Evolutionary conservation across 495 filamentous ascomycete species (phyloP).

Genomic region (Parathielavia hyrcaniae): DNA sequence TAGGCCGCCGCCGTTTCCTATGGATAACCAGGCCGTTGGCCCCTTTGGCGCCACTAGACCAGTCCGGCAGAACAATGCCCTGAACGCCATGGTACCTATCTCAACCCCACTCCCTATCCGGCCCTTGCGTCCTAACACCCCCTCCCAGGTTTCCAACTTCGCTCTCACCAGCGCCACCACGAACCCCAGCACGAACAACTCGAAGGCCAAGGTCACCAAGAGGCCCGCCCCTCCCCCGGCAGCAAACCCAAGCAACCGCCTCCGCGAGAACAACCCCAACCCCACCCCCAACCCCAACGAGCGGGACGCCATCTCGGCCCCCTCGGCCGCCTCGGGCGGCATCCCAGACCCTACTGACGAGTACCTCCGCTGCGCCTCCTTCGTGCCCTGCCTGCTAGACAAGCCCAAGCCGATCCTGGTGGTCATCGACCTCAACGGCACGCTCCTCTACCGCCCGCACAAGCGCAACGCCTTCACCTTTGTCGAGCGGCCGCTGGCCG

Average conservation of each 20-base stretch:
- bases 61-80: not conserved
- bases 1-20: not conserved
- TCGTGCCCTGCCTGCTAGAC: slow-evolving; percentile 20
- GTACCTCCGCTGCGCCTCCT: slow-evolving; percentile 37
- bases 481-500: slow-evolving; percentile 54
- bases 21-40: not conserved
- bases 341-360: slow-evolving; percentile 39
- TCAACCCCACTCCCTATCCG: not conserved
- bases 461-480: slow-evolving; percentile 46
- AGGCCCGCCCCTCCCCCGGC: not conserved
- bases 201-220: not conserved
- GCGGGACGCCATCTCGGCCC: slow-evolving; percentile 26
- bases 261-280: not conserved
- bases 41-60: slow-evolving; percentile 4
- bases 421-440: slow-evolving; percentile 90
- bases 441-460: slow-evolving; percentile 64
- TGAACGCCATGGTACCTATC: not conserved
- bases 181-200: not conserved
- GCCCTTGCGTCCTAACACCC: not conserved
- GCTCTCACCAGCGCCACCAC: not conserved
- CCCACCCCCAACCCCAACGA: not conserved
- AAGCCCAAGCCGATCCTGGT: slow-evolving; percentile 55
- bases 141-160: not conserved
- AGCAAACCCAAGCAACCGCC: not conserved
- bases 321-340: slow-evolving; percentile 44